Conservation (phyloP, 257 asterid genomes). For the Forsythia viridissima region DNA sequence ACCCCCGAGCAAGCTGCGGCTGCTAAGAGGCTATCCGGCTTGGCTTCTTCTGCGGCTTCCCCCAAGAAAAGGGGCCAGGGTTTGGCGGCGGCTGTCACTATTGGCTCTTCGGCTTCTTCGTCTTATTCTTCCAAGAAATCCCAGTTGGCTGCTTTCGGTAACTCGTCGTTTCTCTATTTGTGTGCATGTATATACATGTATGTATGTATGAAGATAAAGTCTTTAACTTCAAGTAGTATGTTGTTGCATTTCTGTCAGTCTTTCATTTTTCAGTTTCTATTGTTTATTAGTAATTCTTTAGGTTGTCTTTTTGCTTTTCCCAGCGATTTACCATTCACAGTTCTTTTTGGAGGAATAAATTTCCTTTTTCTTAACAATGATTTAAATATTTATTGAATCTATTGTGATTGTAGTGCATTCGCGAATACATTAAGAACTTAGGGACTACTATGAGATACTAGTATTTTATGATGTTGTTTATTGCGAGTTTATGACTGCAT, state of each 20-base stretch:
- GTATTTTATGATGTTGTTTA: neutral
- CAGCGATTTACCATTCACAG: neutral
- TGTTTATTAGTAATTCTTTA: neutral
- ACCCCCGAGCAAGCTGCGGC: slow-evolving; percentile 56
- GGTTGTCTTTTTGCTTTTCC: neutral
- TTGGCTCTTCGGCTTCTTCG: slow-evolving; percentile 29
- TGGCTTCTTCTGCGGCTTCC: slow-evolving; percentile 34
- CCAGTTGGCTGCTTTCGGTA: slow-evolving; percentile 43
- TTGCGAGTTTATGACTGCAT: neutral
- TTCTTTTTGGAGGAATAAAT: neutral
- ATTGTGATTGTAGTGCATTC: neutral
- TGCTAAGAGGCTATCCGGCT: slow-evolving; percentile 41
- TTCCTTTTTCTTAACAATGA: neutral
- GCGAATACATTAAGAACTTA: neutral
- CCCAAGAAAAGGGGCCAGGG: slow-evolving; percentile 40
- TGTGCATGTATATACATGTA: neutral
- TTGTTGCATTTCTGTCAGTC: neutral
- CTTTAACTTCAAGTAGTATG: neutral
- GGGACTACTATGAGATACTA: neutral
- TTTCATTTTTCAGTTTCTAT: neutral
- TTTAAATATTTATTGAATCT: neutral
- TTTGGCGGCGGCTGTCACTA: slow-evolving; percentile 19
- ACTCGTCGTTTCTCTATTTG: neutral
- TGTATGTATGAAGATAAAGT: neutral
- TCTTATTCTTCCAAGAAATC: slow-evolving; percentile 37